Evolutionary conservation across 2,329 filamentous ascomycete genomes (phyloP), one percentile per base, ranked within the genome.

Genomic region (Tolypocladium tundrense): DNA sequence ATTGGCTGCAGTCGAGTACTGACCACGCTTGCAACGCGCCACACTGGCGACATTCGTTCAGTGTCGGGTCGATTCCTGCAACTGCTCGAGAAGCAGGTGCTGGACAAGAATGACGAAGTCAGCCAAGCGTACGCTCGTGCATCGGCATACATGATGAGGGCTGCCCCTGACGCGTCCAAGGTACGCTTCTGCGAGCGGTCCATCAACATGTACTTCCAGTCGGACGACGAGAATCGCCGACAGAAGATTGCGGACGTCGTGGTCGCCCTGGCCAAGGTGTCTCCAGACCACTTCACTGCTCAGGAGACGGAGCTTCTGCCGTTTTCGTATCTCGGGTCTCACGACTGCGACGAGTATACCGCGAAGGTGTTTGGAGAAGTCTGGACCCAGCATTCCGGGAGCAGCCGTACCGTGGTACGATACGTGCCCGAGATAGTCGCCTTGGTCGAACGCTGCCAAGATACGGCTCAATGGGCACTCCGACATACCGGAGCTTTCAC

Each of bases 41-140:
- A 93, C 62, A 84, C 83, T 41, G 80, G 86, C 42, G 77, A 92
- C 37, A 90, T 97, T 70, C 82, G 81, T 42, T 86, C 89, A 0
- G 86, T 92, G 66, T 87, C 90, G 14, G 84, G 89, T 61, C 78
- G 81, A 10, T 91, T 97, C 66, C 77, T 97, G 55, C 87, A 86
- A 62, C 70, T 91, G 11, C 81, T 96, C 62, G 85, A 91, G 66
- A 93, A 90, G 70, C 84, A 92, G 59, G 84, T 92, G 1, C 81
- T 96, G 54, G 94, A 99, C 70, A 87, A 88, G 62, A 99, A 99
- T 67, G 91, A 97, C 65, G 94, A 95, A 21, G 92, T 97, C 58
- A 92, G 88, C 67, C 88, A 89, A 61, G 89, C 89, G 2, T 99
- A 97, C 69, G 93, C 92, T 24, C 86, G 86, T 56, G 87, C 92